phyloP scores from a whole-genome alignment of 371 early-diverging fungal species.

The Apophysomyces ossiformis region DNA sequence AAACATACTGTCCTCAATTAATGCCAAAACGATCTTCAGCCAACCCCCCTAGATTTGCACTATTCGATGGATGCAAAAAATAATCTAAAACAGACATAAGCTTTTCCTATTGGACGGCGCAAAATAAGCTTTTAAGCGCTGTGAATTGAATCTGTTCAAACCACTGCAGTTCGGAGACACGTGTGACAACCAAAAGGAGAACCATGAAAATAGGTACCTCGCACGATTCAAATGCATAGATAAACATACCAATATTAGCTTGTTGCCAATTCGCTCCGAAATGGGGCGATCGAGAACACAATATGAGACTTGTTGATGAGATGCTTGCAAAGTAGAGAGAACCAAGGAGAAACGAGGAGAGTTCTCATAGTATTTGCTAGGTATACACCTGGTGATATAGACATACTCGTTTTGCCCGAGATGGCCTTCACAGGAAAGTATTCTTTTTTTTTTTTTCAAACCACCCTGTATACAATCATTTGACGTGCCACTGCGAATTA shows the following conservation, averaged over 20 bases:
- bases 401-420: slow-evolving; percentile 75
- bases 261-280: slow-evolving; percentile 52
- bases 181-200: neutral
- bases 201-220: neutral
- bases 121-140: too few relatives aligned
- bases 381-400: slow-evolving; percentile 60
- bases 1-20: too few relatives aligned
- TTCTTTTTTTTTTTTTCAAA: neutral
- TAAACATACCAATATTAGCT: slow-evolving; percentile 24
- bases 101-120: too few relatives aligned
- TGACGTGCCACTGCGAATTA: slow-evolving; percentile 7
- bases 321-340: slow-evolving; percentile 20
- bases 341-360: neutral
- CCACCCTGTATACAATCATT: neutral
- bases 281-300: slow-evolving; percentile 39
- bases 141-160: too few relatives aligned
- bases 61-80: too few relatives aligned
- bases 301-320: slow-evolving; percentile 32
- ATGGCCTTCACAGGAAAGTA: slow-evolving; percentile 74
- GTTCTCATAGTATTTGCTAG: slow-evolving; percentile 27
- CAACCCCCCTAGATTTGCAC: too few relatives aligned
- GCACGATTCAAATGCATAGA: too few relatives aligned
- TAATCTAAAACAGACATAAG: too few relatives aligned
- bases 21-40: too few relatives aligned
- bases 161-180: too few relatives aligned